These are phyloP conservation scores for Tubosaeta sp. DNA, from an alignment of 768 basidiomycete species.

Conservation along the genomic window DNA sequence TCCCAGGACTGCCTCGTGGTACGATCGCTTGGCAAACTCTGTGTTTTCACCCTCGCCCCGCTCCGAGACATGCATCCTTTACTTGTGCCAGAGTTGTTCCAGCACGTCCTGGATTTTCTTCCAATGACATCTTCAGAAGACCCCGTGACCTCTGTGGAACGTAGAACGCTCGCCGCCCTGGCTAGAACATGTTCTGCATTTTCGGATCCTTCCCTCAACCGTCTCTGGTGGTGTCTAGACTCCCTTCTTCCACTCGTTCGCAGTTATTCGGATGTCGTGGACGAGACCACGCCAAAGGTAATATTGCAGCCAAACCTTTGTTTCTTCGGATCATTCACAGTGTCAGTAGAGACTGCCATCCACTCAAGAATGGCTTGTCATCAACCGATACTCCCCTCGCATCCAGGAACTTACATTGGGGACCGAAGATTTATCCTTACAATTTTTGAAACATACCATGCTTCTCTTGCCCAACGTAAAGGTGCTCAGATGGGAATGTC, in stretches of 20 bases:
- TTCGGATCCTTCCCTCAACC: slow-evolving; percentile 4
- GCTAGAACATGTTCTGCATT: slow-evolving; percentile 3
- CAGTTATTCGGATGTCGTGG: not conserved
- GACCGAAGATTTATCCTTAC: not conserved
- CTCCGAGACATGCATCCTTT: not conserved
- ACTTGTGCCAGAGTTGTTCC: not conserved
- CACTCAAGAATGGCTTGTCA: not conserved
- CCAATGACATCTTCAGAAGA: not conserved
- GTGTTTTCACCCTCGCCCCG: no score
- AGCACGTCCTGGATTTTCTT: not conserved
- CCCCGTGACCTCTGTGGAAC: not conserved
- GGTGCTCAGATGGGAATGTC: not conserved
- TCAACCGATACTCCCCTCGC: not conserved
- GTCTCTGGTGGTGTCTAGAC: slow-evolving; percentile 1
- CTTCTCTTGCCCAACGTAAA: not conserved
- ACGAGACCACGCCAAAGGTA: not conserved
- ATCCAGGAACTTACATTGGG: not conserved
- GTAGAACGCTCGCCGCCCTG: not conserved
- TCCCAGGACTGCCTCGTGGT: no score
- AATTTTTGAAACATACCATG: not conserved
- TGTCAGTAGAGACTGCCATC: not conserved
- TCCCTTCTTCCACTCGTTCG: slow-evolving; percentile 3
- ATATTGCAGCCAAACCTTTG: not conserved
- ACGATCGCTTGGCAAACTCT: no score
- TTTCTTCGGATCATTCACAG: not conserved